A percentile compares a stretch with the other conserved stretches of the same genome.
Evolutionary conservation across 129 eudicot species (phyloP).

Genomic region (Rutidosis leptorrhynchoides): DNA sequence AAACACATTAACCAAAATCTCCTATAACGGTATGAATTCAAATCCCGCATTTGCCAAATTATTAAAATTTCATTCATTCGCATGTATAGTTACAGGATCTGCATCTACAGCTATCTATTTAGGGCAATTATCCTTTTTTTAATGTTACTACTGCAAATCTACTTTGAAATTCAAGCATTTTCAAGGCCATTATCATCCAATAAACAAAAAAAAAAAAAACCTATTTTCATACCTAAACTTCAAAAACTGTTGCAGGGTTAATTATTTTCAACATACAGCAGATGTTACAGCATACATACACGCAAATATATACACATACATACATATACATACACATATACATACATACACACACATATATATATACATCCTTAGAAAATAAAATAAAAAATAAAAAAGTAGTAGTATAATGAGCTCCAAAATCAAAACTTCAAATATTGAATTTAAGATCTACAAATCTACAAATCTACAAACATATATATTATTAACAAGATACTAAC

Average conservation of each 20-base stretch:
- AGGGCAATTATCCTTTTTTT: conserved; percentile 4
- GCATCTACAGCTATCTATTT: neutral
- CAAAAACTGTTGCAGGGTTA: neutral
- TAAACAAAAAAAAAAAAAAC: conserved; percentile 13
- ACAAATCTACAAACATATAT: neutral
- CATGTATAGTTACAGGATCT: neutral
- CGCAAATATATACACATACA: neutral
- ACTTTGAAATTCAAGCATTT: neutral
- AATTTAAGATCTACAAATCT: neutral
- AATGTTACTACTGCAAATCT: neutral
- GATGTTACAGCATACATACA: neutral
- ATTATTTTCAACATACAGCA: neutral
- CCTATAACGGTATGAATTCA: neutral
- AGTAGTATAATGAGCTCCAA: neutral
- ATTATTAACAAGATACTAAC: neutral
- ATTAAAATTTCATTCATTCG: neutral
- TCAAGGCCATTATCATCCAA: neutral
- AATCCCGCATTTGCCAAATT: neutral
- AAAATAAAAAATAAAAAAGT: neutral
- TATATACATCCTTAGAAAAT: neutral
- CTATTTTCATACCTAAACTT: neutral
- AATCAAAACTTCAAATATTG: neutral
- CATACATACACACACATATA: neutral
- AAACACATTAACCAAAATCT: neutral
- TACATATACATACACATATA: neutral